phyloP scores from a whole-genome alignment of 768 basidiomycete genomes.

The Tylopilus plumbeoviolaceoides region DNA sequence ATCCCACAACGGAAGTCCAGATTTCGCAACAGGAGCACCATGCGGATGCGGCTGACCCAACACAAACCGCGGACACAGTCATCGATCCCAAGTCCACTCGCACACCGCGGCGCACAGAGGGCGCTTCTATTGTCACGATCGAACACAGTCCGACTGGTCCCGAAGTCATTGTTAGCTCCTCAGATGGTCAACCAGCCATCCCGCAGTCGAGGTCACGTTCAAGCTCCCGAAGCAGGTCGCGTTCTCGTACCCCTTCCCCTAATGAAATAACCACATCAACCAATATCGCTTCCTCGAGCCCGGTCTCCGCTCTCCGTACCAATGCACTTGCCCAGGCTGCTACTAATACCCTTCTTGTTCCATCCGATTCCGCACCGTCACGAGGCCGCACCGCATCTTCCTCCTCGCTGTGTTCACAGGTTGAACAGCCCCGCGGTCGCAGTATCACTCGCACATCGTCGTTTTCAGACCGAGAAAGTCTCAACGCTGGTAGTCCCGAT shows the following conservation, averaged over 20 bases:
- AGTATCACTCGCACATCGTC: conserved; percentile 53
- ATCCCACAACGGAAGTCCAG: conserved; percentile 2
- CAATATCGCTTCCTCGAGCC: conserved; percentile 10
- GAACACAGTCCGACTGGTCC: conserved; percentile 17
- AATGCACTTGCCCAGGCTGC: conserved; percentile 11
- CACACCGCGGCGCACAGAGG: conserved; percentile 5
- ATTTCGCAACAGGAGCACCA: conserved; percentile 4
- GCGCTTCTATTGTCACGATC: conserved; percentile 13
- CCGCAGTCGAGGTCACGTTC: conserved; percentile 30
- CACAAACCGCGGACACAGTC: conserved; percentile 16
- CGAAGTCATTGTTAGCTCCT: conserved; percentile 35
- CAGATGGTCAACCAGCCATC: conserved; percentile 30
- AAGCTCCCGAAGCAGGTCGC: conserved; percentile 36
- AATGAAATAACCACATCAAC: conserved; percentile 13
- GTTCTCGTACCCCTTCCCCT: conserved; percentile 46
- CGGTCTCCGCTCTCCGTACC: conserved; percentile 10
- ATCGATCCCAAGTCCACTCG: not conserved
- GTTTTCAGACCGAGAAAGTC: conserved; percentile 48
- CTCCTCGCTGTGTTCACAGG: conserved; percentile 31
- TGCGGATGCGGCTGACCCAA: conserved; percentile 12
- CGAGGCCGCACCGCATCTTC: conserved; percentile 32
- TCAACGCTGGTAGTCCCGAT: conserved; percentile 39
- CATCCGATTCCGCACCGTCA: conserved; percentile 20
- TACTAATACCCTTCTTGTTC: conserved; percentile 22
- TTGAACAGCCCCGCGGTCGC: conserved; percentile 43